Percentiles rank a stretch among this genome's conserved stretches.
Conservation (phyloP, 768 basidiomycete species). For the Rhodocollybia butyracea region DNA sequence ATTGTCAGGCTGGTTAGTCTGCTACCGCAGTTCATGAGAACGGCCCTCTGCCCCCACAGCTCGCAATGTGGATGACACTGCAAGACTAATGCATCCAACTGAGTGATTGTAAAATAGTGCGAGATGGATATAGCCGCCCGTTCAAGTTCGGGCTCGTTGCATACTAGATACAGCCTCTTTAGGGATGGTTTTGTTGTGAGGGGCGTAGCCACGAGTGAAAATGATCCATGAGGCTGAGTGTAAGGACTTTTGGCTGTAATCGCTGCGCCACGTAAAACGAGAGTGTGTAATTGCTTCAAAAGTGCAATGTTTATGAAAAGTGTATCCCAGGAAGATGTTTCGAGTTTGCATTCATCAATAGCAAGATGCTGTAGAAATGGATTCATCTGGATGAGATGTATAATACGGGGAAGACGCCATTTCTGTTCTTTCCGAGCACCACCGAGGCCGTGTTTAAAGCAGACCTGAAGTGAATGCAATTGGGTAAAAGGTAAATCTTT, state of each 20-base stretch:
- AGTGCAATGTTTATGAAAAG: neutral
- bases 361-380: neutral
- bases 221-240: neutral
- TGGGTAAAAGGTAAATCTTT: neutral
- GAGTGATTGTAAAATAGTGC: neutral
- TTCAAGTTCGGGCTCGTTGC: neutral
- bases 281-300: neutral
- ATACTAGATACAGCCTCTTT: neutral
- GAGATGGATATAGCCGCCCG: neutral
- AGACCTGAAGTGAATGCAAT: neutral
- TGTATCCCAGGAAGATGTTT: neutral
- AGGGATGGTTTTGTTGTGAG: neutral
- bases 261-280: neutral
- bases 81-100: neutral
- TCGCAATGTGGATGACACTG: neutral
- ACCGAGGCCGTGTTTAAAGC: neutral
- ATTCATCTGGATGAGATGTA: neutral
- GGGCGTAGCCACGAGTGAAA: neutral
- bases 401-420: neutral
- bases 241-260: neutral
- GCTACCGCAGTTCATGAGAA: neutral
- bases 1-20: neutral
- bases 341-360: neutral
- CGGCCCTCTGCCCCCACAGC: neutral
- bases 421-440: neutral